These are phyloP conservation scores for Coprinopsis marcescibilis DNA, from an alignment of 768 basidiomycete genomes.

Conservation along the genomic window DNA sequence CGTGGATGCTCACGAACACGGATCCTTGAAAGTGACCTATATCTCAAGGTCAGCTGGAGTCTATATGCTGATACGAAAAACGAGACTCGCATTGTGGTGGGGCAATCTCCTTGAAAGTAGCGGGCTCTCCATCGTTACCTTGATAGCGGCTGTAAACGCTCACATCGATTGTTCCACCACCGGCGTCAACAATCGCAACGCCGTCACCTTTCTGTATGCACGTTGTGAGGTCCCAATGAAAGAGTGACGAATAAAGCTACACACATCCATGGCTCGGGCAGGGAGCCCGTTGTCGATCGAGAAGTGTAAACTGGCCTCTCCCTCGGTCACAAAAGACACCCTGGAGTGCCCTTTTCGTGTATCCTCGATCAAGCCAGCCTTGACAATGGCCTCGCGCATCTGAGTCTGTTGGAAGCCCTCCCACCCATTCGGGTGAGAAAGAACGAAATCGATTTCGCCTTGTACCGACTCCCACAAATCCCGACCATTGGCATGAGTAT, in stretches of 20 bases:
- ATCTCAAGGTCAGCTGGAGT: not conserved
- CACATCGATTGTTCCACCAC: slow-evolving; percentile 58
- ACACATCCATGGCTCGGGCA: not conserved
- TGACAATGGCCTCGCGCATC: slow-evolving; percentile 45
- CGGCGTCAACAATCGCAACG: slow-evolving; percentile 54
- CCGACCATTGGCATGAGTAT: slow-evolving; percentile 35
- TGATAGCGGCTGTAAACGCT: slow-evolving; percentile 42
- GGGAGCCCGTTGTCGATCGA: slow-evolving; percentile 39
- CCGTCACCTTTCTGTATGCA: slow-evolving; percentile 38
- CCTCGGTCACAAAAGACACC: slow-evolving; percentile 50
- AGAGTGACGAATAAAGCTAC: not conserved
- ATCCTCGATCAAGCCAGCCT: slow-evolving; percentile 42
- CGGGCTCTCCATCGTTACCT: slow-evolving; percentile 14
- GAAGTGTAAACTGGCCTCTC: slow-evolving; percentile 52
- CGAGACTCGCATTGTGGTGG: slow-evolving; percentile 33
- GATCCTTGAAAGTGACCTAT: slow-evolving; percentile 47
- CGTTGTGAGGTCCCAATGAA: not conserved
- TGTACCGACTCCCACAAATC: slow-evolving; percentile 34
- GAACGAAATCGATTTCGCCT: slow-evolving; percentile 39
- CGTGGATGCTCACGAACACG: slow-evolving; percentile 42
- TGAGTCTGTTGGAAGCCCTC: slow-evolving; percentile 48
- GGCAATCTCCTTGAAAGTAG: slow-evolving; percentile 42
- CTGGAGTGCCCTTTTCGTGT: slow-evolving; percentile 30
- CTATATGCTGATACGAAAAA: not conserved
- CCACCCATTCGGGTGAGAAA: slow-evolving; percentile 63